Base-by-base conservation (phyloP, 805 yeast genomes). In the Suhomyces faveliae region DNA sequence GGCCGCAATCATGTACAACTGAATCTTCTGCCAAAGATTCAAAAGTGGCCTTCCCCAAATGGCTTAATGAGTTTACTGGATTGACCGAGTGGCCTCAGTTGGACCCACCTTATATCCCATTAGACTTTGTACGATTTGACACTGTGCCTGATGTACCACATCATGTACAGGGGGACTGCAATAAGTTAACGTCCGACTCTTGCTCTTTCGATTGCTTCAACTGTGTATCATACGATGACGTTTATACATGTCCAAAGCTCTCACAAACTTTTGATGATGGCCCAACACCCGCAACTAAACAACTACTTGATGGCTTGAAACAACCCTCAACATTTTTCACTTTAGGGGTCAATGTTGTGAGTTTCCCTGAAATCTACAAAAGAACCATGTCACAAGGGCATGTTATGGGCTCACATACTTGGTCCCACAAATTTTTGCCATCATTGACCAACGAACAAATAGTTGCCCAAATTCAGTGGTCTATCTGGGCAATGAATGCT, bases 401-500 rank as follows among this genome's bases (percentile, higher is more conserved):
- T 64, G 68, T 90, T 24, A 67, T 90, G 61, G 97, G 87, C 1
- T 78, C 89, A 0, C 99, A 92, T 63, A 89, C 97, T 0, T 92
- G 97, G 97, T 82, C 90, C 1, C 98, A 92, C 69, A 82, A 83
- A 49, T 88, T 85, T 57, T 76, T 92, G 51, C 97, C 97, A 1
- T 66, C 83, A 0, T 72, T 91, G 47, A 66, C 82, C 20, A 90
- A 90, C 61, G 92, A 89, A 66, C 80, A 88, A 51, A 81, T 92
- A 15, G 82, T 87, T 47, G 96, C 97, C 0, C 96, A 92, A 63
- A 68, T 92, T 33, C 85, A 91, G 65, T 92, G 99, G 99, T 84
- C 95, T 1, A 82, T 89, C 25, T 92, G 97, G 97, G 97, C 97
- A 4, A 88, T 91, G 90, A 91, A 92, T 69, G 97, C 97, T 1